phyloP scores from a whole-genome alignment of 352 stramenopile genomes.

The Phytophthora citrophthora region DNA sequence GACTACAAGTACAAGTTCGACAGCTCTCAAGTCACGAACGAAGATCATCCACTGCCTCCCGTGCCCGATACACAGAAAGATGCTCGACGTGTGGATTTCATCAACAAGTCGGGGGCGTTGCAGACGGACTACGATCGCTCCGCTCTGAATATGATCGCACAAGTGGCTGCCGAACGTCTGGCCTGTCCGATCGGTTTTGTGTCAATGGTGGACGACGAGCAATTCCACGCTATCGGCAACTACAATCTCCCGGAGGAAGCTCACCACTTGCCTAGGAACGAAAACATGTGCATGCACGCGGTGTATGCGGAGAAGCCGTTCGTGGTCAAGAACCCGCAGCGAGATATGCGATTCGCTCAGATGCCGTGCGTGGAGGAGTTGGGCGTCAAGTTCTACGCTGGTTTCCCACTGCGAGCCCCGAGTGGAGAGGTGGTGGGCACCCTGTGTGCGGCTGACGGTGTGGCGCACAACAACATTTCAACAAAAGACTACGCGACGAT shows the following conservation, averaged over 20 bases:
- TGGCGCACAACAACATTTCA: constrained; percentile 57
- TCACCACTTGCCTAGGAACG: constrained; percentile 43
- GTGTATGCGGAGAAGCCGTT: constrained; percentile 69
- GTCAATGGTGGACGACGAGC: constrained; percentile 56
- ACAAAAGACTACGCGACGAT: constrained; percentile 77
- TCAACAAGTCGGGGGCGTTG: constrained; percentile 55
- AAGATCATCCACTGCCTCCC: constrained; percentile 55
- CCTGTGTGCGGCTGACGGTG: constrained; percentile 48
- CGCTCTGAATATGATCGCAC: constrained; percentile 58
- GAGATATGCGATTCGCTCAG: constrained; percentile 68
- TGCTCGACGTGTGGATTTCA: constrained; percentile 44
- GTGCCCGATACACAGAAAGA: constrained; percentile 48
- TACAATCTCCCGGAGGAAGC: constrained; percentile 47
- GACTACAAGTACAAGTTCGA: constrained; percentile 65
- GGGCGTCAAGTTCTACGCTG: constrained; percentile 69
- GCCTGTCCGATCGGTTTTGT: constrained; percentile 67
- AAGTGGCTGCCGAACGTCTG: constrained; percentile 59
- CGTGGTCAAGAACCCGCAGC: constrained; percentile 67
- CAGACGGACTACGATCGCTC: constrained; percentile 46
- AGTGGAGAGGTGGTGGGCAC: constrained; percentile 56
- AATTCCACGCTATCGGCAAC: constrained; percentile 57
- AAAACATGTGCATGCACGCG: constrained; percentile 65
- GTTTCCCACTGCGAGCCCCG: constrained; percentile 56
- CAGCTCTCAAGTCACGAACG: constrained; percentile 34
- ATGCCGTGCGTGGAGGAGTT: constrained; percentile 53